phyloP scores from a whole-genome alignment of 129 eudicot genomes.

The Lonicera japonica region DNA sequence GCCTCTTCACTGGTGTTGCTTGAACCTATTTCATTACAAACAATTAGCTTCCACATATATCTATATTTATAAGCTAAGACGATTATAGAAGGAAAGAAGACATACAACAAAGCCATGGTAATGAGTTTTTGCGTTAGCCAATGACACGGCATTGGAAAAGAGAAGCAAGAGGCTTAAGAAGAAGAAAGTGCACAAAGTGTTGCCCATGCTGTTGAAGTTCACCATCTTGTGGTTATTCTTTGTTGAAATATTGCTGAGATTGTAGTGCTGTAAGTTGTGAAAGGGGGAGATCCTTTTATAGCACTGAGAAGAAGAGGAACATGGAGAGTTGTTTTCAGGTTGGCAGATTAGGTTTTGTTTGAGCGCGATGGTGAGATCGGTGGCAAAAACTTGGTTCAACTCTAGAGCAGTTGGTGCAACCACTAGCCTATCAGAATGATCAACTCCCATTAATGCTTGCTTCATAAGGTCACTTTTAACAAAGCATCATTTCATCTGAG shows the following conservation, averaged over 20 bases:
- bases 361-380: constrained; percentile 9
- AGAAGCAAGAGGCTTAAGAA: constrained; percentile 26
- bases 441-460: constrained; percentile 13
- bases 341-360: constrained; percentile 44
- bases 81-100: not conserved
- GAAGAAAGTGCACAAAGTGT: constrained; percentile 13
- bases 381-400: constrained; percentile 20
- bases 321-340: constrained; percentile 26
- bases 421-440: constrained; percentile 25
- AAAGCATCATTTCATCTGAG: not conserved
- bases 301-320: constrained; percentile 3
- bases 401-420: constrained; percentile 30
- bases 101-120: constrained; percentile 51
- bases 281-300: constrained; percentile 30
- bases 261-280: constrained; percentile 30
- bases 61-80: not conserved
- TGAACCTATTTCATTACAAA: constrained; percentile 37
- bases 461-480: not conserved
- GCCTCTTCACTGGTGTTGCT: constrained; percentile 87
- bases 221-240: constrained; percentile 12
- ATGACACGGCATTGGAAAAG: constrained; percentile 31
- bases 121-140: constrained; percentile 35
- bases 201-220: not conserved
- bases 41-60: not conserved
- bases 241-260: not conserved